These are phyloP conservation scores for Tricholomella constricta DNA, from an alignment of 768 basidiomycete species.

Conservation along the genomic window DNA sequence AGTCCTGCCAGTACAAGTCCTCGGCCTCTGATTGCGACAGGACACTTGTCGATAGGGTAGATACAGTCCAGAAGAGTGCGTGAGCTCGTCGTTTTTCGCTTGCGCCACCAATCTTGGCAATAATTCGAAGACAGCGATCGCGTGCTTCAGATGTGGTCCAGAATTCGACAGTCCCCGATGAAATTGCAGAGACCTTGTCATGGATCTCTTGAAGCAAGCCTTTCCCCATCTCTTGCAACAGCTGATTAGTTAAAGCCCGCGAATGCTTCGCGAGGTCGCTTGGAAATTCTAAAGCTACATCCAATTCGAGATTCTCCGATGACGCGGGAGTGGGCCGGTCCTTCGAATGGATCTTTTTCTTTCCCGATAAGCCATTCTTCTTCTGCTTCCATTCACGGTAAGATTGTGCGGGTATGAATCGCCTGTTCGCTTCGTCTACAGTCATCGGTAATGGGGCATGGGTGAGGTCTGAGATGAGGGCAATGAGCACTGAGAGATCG, in stretches of 20 bases:
- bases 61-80: conserved; percentile 53
- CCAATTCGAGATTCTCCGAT: conserved; percentile 22
- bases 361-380: conserved; percentile 24
- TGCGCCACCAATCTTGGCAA: conserved; percentile 76
- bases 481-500: conserved; percentile 84
- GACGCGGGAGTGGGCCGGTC: conserved; percentile 12
- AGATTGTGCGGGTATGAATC: conserved; percentile 62
- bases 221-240: conserved; percentile 71
- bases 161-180: conserved; percentile 42
- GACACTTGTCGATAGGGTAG: conserved; percentile 11
- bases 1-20: conserved; percentile 60
- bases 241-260: conserved; percentile 70
- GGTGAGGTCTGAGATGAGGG: conserved; percentile 80
- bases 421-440: conserved; percentile 55
- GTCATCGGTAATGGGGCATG: conserved; percentile 66
- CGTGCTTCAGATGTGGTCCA: conserved; percentile 84
- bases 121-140: conserved; percentile 72
- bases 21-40: conserved; percentile 33
- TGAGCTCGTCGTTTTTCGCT: conserved; percentile 64
- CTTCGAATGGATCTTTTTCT: conserved; percentile 14
- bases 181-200: conserved; percentile 40
- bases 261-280: conserved; percentile 56
- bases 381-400: conserved; percentile 64
- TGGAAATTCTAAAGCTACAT: conserved; percentile 31
- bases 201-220: conserved; percentile 64